Percentiles rank a stretch among this genome's conserved stretches.
phyloP scores from a whole-genome alignment of 2,329 filamentous ascomycete species.

The Exophiala alcalophila region DNA sequence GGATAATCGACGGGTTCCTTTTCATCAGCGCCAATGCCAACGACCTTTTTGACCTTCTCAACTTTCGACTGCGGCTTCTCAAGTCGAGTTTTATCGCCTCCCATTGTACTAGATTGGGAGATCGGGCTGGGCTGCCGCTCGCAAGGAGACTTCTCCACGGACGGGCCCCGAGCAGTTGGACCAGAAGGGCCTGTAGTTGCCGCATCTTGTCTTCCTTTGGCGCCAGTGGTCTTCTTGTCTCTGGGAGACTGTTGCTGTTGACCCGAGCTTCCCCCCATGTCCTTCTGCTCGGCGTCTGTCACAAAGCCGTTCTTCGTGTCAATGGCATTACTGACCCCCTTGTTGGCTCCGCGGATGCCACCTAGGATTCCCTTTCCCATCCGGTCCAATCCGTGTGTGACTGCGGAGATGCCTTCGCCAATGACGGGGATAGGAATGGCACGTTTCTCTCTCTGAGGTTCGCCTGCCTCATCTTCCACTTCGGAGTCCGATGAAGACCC shows the following conservation, averaged over 20 bases:
- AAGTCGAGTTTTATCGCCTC: constrained; percentile 16
- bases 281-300: constrained; percentile 9
- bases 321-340: constrained; percentile 37
- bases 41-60: constrained; percentile 24
- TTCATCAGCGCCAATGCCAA: constrained; percentile 25
- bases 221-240: constrained; percentile 8
- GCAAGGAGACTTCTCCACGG: constrained; percentile 5
- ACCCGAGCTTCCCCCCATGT: constrained; percentile 8
- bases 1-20: constrained; percentile 53
- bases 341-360: constrained; percentile 42
- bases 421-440: constrained; percentile 47
- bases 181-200: constrained; percentile 1
- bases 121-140: constrained; percentile 14
- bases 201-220: constrained; percentile 21
- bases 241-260: constrained; percentile 6
- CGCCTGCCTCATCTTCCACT: constrained; percentile 31
- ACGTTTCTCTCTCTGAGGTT: constrained; percentile 15
- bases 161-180: constrained; percentile 1
- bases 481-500: constrained; percentile 28
- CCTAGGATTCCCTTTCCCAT: constrained; percentile 47
- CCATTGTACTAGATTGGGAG: constrained; percentile 27
- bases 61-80: constrained; percentile 17
- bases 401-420: constrained; percentile 50
- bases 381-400: constrained; percentile 49
- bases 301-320: constrained; percentile 38